Base-by-base conservation (phyloP, 345 rosid species). In the Euphorbia tirucalli region DNA sequence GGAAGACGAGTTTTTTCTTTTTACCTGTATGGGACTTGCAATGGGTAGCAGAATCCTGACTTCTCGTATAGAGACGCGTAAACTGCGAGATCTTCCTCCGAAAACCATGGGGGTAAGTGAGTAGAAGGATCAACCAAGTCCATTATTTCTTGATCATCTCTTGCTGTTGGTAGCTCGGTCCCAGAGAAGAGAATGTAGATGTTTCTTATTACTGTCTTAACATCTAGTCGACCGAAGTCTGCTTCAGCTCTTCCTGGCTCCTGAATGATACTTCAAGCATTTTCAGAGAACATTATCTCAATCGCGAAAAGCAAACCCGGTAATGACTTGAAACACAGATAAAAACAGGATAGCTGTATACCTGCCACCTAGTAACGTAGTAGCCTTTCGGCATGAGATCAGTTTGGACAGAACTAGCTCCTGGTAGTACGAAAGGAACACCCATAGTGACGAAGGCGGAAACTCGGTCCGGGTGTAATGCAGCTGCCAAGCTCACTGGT, bases 391-490 rank as follows among this genome's bases (percentile, higher is more conserved):
- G 69, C 37, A 65, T 43, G 39, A 65, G 57, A 65, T 65, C 21
- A 18, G 8, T 13, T 37, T 46, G 37, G 24, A 65, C 39, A 46
- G 39, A 37, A 65, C 15, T 65, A 48, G 57, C 3, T 8, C 69
- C 57, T 5, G 69, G 69, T 24, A 65, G 13, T 21, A 65, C 1
- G 69, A 65, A 65, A 44, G 69, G 81, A 18, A 75, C 39, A 11
- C 88, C 86, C 28, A 85, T 15, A 4, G 88, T 82, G 25, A 75
- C 35, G 25, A 82, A 52, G 3, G 76, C 84, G 27, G 70, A 31
- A 54, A 82, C 81, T 75, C 66, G 78, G 5, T 76, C 77, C 1
- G 85, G 86, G 74, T 74, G 71, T 21, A 74, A 13, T 3, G 65
- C 70, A 0, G 78, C 79, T 4, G 80, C 31, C 27, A 82, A 44